These are phyloP conservation scores for Tuber indicum DNA, from an alignment of 495 filamentous ascomycete genomes.

Conservation along the genomic window DNA sequence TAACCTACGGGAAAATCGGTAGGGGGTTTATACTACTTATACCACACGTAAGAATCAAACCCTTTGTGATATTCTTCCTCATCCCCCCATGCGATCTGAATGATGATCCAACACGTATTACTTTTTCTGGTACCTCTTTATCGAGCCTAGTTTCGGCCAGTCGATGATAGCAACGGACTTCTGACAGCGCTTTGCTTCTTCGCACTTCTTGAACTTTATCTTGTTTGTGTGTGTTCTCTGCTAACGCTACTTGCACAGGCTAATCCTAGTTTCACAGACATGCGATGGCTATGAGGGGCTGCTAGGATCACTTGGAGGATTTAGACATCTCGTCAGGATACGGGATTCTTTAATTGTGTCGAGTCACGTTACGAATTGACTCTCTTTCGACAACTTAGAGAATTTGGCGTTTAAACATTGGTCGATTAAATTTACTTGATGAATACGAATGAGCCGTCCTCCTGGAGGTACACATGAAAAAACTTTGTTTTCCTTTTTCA, in stretches of 20 bases:
- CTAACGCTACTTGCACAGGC: not conserved
- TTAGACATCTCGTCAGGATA: not conserved
- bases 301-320: not conserved
- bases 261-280: not conserved
- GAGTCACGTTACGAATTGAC: not conserved
- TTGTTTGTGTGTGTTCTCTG: not conserved
- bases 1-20: not conserved
- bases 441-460: not conserved
- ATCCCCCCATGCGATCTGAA: conserved; percentile 28
- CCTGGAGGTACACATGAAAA: not conserved
- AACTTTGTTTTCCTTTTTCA: not conserved
- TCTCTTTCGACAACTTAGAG: not conserved
- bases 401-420: not conserved
- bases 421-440: not conserved
- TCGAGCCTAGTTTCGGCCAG: conserved; percentile 48
- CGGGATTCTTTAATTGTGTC: not conserved
- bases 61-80: not conserved
- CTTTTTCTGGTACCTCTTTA: conserved; percentile 63
- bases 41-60: not conserved
- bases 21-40: not conserved
- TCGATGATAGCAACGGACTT: conserved; percentile 58
- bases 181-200: conserved; percentile 44
- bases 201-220: not conserved
- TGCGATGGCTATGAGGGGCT: not conserved
- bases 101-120: conserved; percentile 50